phyloP scores from a whole-genome alignment of 83 land plant genomes.

The Thuja plicata region DNA sequence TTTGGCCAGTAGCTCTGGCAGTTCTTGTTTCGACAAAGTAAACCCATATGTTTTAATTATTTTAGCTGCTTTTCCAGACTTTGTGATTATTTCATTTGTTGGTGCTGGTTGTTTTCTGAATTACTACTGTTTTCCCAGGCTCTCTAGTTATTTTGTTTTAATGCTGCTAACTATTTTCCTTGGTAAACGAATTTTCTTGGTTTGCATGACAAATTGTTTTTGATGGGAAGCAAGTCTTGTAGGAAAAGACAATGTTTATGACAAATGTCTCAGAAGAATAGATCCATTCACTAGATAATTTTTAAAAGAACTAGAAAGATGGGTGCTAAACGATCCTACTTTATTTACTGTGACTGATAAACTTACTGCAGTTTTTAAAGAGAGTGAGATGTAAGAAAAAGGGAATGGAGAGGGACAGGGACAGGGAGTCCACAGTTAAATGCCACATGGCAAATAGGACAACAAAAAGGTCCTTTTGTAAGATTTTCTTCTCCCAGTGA shows the following conservation, averaged over 20 bases:
- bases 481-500: not conserved
- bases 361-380: not conserved
- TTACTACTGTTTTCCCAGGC: not conserved
- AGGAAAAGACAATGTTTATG: not conserved
- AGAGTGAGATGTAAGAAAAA: not conserved
- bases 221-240: not conserved
- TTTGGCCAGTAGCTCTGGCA: not conserved
- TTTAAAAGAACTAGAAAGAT: not conserved
- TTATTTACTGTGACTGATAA: not conserved
- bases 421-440: not conserved
- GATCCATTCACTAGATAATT: not conserved
- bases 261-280: not conserved
- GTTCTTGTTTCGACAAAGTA: not conserved
- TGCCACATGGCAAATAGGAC: not conserved
- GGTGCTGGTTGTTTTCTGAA: not conserved
- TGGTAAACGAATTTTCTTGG: not conserved
- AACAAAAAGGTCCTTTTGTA: not conserved
- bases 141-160: not conserved
- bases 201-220: not conserved
- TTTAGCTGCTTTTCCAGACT: not conserved
- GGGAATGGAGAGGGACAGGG: not conserved
- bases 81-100: not conserved
- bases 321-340: not conserved
- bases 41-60: not conserved
- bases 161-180: not conserved